Evolutionary conservation across 768 basidiomycete genomes (phyloP).

Genomic region (Termitomyces sp.): DNA sequence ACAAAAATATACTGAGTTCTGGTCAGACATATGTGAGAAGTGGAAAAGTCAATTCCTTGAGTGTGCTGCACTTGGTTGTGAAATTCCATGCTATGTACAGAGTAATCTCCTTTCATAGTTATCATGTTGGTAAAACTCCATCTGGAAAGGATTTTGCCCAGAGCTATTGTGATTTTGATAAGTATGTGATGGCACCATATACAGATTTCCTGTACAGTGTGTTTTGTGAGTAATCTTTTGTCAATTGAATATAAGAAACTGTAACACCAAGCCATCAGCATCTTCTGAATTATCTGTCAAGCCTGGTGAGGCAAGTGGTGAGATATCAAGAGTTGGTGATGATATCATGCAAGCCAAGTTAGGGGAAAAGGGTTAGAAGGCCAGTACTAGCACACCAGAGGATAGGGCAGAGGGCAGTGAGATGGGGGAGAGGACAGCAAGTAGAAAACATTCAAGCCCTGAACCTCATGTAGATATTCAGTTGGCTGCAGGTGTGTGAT

Average conservation of each 20-base stretch:
- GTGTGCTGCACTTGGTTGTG: neutral
- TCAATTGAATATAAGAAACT: neutral
- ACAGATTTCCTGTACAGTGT: conserved; percentile 1
- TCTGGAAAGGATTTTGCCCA: neutral
- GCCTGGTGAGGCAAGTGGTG: neutral
- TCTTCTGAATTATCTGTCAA: neutral
- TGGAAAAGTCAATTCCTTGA: neutral
- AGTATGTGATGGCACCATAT: conserved; percentile 2
- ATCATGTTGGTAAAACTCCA: neutral
- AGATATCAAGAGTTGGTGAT: too few species aligned
- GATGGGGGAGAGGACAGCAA: neutral
- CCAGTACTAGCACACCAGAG: neutral
- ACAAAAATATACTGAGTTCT: neutral
- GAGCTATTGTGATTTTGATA: conserved; percentile 1
- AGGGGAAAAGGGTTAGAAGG: neutral
- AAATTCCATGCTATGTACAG: neutral
- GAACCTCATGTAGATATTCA: too few species aligned
- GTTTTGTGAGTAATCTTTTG: conserved; percentile 1
- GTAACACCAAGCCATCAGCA: neutral
- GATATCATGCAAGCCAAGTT: too few species aligned
- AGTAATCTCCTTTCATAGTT: neutral
- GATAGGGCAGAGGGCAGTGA: neutral
- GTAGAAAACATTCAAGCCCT: too few species aligned
- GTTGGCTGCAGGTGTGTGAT: too few species aligned
- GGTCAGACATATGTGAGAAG: neutral